Evolutionary conservation across 495 filamentous ascomycete species (phyloP).

Genomic region (Hypoxylon trugodes): DNA sequence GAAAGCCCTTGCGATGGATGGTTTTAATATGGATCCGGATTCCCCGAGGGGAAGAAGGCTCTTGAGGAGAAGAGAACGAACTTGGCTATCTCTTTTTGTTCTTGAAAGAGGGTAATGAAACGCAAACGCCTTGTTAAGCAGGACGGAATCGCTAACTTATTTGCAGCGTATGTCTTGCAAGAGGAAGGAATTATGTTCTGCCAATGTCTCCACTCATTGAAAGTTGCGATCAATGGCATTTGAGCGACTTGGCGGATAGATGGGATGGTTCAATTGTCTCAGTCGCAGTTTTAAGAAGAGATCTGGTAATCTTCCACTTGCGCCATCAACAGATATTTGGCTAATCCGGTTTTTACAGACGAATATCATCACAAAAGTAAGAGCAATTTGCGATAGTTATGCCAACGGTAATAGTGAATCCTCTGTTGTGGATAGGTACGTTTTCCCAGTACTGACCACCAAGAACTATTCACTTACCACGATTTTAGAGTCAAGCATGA

Average conservation of each 20-base stretch:
- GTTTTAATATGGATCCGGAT: slow-evolving; percentile 67
- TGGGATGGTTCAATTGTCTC: slow-evolving; percentile 75
- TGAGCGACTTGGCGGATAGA: slow-evolving; percentile 66
- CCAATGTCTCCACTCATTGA: slow-evolving; percentile 70
- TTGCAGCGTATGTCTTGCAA: slow-evolving; percentile 70
- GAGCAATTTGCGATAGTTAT: slow-evolving; percentile 69
- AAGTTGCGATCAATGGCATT: slow-evolving; percentile 73
- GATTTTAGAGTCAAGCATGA: slow-evolving; percentile 38
- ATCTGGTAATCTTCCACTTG: slow-evolving; percentile 57
- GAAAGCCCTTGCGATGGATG: slow-evolving; percentile 71
- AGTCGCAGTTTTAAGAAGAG: slow-evolving; percentile 71
- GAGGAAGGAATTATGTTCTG: slow-evolving; percentile 72
- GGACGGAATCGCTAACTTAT: slow-evolving; percentile 20
- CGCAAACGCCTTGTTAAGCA: neutral
- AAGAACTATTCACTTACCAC: neutral
- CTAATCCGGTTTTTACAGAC: slow-evolving; percentile 53
- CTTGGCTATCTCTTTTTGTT: slow-evolving; percentile 76
- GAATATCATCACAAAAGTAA: slow-evolving; percentile 66
- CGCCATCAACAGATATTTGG: neutral
- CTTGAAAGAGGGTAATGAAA: slow-evolving; percentile 70
- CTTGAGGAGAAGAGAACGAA: slow-evolving; percentile 69
- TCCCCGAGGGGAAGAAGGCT: slow-evolving; percentile 67
- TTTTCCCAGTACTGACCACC: neutral
- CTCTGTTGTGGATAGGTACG: slow-evolving; percentile 42
- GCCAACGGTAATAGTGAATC: slow-evolving; percentile 38